Evolutionary conservation across 805 yeast genomes (phyloP).

Genomic region (Isabelozyma gotoi): DNA sequence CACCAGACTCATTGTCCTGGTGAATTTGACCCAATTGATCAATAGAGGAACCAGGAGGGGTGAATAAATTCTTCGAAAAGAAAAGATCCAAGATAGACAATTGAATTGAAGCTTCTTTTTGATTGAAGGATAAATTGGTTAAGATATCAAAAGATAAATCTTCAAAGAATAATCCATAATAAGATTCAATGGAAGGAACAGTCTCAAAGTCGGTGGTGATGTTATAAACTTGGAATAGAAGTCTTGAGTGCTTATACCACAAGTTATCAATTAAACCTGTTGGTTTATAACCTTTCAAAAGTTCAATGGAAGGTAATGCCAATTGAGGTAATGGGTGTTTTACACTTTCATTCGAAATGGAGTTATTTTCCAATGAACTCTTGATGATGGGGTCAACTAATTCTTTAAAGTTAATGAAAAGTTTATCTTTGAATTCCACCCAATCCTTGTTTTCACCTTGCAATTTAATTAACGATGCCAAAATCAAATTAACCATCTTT

Average conservation of each 20-base stretch:
- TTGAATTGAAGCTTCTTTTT: slow-evolving; percentile 83
- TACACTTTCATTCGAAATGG: slow-evolving; percentile 38
- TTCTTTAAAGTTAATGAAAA: slow-evolving; percentile 34
- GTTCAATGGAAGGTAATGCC: slow-evolving; percentile 26
- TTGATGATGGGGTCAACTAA: slow-evolving; percentile 31
- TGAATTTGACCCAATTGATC: slow-evolving; percentile 56
- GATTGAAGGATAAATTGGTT: slow-evolving; percentile 82
- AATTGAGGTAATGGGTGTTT: slow-evolving; percentile 42
- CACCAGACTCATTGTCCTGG: slow-evolving; percentile 42
- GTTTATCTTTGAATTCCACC: slow-evolving; percentile 28
- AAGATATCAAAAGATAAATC: slow-evolving; percentile 77
- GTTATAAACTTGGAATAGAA: slow-evolving; percentile 60
- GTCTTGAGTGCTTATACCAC: slow-evolving; percentile 62
- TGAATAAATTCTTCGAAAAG: slow-evolving; percentile 55
- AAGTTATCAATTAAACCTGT: slow-evolving; percentile 51
- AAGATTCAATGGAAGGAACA: slow-evolving; percentile 38
- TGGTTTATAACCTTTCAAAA: slow-evolving; percentile 19
- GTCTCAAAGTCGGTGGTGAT: slow-evolving; percentile 61
- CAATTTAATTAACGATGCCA: slow-evolving; percentile 46
- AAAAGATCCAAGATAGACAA: slow-evolving; percentile 70
- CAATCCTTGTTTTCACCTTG: slow-evolving; percentile 41
- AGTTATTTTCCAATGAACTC: slow-evolving; percentile 32
- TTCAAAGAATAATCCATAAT: slow-evolving; percentile 56
- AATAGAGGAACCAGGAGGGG: slow-evolving; percentile 69
- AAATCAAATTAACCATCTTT: slow-evolving; percentile 47